phyloP scores from a whole-genome alignment of 2,329 filamentous ascomycete species.

The Cryphonectria parasitica region DNA sequence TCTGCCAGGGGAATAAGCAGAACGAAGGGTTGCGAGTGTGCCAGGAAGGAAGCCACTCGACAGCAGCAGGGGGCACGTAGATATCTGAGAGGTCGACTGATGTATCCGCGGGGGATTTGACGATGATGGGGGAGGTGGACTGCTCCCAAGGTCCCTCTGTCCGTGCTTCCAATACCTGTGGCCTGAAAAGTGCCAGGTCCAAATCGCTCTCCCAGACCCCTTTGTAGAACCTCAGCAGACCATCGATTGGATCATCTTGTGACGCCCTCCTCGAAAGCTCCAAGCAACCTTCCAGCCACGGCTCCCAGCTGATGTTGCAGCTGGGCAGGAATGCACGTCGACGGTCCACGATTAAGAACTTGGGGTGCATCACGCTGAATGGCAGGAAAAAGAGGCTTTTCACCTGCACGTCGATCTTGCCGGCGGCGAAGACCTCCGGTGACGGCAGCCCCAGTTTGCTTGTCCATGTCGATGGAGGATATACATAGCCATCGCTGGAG shows the following conservation, averaged over 20 bases:
- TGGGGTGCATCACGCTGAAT: conserved; percentile 86
- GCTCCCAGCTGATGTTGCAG: conserved; percentile 85
- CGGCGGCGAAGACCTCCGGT: conserved; percentile 52
- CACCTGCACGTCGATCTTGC: conserved; percentile 68
- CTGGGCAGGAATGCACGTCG: conserved; percentile 70
- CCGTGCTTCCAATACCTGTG: neutral
- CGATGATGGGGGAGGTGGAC: conserved; percentile 29
- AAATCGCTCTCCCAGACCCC: conserved; percentile 64
- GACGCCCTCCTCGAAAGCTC: conserved; percentile 49
- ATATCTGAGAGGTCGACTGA: conserved; percentile 42
- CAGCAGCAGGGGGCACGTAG: conserved; percentile 37
- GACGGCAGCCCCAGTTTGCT: conserved; percentile 66
- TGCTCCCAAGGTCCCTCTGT: conserved; percentile 26
- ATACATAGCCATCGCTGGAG: conserved; percentile 64
- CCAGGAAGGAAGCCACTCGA: conserved; percentile 68
- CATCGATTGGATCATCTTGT: conserved; percentile 59
- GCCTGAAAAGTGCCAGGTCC: conserved; percentile 7
- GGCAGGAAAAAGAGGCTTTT: conserved; percentile 81
- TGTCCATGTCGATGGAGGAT: conserved; percentile 62
- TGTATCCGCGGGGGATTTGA: conserved; percentile 28
- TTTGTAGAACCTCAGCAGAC: conserved; percentile 69
- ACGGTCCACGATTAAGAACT: conserved; percentile 77
- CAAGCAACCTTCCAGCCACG: conserved; percentile 83
- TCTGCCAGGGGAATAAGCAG: conserved; percentile 60
- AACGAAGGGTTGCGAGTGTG: conserved; percentile 73